A percentile compares a stretch with the other conserved stretches of the same genome.
Evolutionary conservation across 768 basidiomycete species (phyloP).

Genomic region (Podaxis mareebaensis): DNA sequence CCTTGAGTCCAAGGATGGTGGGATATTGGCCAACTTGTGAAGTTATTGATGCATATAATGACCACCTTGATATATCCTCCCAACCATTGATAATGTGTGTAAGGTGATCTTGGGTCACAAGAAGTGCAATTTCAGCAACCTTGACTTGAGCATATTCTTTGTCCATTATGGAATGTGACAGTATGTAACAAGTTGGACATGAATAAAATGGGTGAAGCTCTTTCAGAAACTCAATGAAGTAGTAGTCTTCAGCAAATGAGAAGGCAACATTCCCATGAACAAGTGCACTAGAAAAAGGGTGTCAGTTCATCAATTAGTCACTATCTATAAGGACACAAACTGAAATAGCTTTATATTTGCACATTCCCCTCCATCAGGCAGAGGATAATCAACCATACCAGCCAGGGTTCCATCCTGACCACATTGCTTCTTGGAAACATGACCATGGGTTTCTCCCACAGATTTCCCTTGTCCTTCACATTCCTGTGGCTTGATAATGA

Average conservation of each 20-base stretch:
- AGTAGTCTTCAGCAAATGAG: conserved; percentile 21
- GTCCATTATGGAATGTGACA: conserved; percentile 25
- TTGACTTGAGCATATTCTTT: conserved; percentile 23
- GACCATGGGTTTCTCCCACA: not conserved
- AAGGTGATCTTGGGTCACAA: conserved; percentile 19
- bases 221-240: conserved; percentile 23
- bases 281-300: not conserved
- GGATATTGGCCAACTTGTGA: conserved; percentile 25
- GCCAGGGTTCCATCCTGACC: not conserved
- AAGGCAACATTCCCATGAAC: conserved; percentile 29
- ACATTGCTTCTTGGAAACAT: not conserved
- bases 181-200: conserved; percentile 23
- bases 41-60: conserved; percentile 28
- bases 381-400: not conserved
- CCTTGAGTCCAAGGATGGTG: conserved; percentile 24
- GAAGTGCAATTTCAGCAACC: conserved; percentile 19
- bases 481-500: not conserved
- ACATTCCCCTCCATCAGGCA: too few relatives aligned
- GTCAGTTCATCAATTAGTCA: conserved; percentile 9
- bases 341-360: too few relatives aligned
- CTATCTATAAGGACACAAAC: too few relatives aligned
- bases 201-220: conserved; percentile 26
- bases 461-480: not conserved
- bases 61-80: conserved; percentile 26
- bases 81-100: conserved; percentile 32